Evolutionary conservation across 2,329 filamentous ascomycete genomes (phyloP), one percentile per base, ranked within the genome.

Genomic region (Colletotrichum musae): DNA sequence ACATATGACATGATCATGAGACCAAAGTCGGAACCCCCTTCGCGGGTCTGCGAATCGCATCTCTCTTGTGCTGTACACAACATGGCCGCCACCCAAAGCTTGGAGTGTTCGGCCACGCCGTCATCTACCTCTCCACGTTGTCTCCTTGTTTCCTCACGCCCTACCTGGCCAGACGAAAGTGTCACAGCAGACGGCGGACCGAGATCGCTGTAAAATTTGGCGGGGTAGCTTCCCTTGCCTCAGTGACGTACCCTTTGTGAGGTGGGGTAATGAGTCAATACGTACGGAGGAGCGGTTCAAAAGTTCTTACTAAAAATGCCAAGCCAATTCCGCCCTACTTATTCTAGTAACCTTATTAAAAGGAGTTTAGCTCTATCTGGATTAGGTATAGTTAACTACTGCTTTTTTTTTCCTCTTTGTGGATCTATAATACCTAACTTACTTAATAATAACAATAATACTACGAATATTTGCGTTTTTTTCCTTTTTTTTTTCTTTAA

Each of bases 131-230:
- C 32, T 43, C 16, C 18, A 36, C 56, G n/a, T 65, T 69, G 48
- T 56, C 51, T 56, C 51, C 58, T 57, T 21, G n/a, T 45, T 52
- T 45, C 16, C 28, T 51, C 32, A 24, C 50, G 43, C 43, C 48
- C 39, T 26, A 50, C 18, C 54, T 18, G 47, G n/a, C 54, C 36
- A 28, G 47, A 26, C 36, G 39, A 39, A n/a, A 32, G 64, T 43
- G 36, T 18, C 36, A 41, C 36, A 28, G 32, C 39, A 45, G 24
- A 41, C 52, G 50, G 43, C 36, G 26, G 36, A 39, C 66, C 54
- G 61, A 68, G 41, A 59, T 59, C 53, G 48, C 66, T 53, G 39
- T 39, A 58, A 43, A 24, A 59, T 65, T 58, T 65, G 61, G 66
- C 63, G 67, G 67, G 67, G 68, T 61, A 68, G 60, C 39, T 52